Conservation (phyloP, 371 early-diverging fungal genomes). For the Mortierella sp. region DNA sequence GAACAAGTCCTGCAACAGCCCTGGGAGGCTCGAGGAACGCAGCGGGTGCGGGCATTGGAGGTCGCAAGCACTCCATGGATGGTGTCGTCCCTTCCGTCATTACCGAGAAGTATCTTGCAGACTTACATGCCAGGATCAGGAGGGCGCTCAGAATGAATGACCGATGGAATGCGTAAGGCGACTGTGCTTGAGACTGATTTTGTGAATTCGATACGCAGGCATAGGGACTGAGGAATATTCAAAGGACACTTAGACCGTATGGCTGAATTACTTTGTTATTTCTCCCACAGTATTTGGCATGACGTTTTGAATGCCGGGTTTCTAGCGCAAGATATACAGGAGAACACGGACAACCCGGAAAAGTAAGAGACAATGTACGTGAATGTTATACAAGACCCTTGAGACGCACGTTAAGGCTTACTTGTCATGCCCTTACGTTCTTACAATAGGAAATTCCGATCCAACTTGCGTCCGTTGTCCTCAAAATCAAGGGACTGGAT, state of each 20-base stretch:
- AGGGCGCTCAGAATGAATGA: conserved; percentile 69
- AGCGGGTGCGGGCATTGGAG: background rate
- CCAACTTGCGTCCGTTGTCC: conserved; percentile 56
- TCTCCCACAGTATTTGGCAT: conserved; percentile 66
- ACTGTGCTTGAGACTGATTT: background rate
- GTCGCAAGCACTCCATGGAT: conserved; percentile 49
- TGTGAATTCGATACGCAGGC: background rate
- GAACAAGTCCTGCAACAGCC: conserved; percentile 8
- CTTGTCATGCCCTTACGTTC: background rate
- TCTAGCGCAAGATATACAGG: conserved; percentile 79
- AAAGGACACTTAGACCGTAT: conserved; percentile 44
- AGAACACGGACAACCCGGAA: conserved; percentile 68
- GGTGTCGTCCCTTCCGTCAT: conserved; percentile 57
- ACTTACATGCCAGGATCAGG: conserved; percentile 64
- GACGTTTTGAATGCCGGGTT: conserved; percentile 74
- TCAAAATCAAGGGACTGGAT: conserved; percentile 29
- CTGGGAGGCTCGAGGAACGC: conserved; percentile 14
- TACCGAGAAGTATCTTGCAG: conserved; percentile 69
- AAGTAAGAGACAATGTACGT: conserved; percentile 55
- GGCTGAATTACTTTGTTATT: conserved; percentile 8
- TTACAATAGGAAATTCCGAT: conserved; percentile 58
- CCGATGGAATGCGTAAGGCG: conserved; percentile 74
- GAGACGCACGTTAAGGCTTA: too few relatives aligned
- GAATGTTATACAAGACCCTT: too few relatives aligned
- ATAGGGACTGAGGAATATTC: background rate